Base-by-base conservation (phyloP, 1,284 basidiomycete genomes). In the Blastosporella zonata region DNA sequence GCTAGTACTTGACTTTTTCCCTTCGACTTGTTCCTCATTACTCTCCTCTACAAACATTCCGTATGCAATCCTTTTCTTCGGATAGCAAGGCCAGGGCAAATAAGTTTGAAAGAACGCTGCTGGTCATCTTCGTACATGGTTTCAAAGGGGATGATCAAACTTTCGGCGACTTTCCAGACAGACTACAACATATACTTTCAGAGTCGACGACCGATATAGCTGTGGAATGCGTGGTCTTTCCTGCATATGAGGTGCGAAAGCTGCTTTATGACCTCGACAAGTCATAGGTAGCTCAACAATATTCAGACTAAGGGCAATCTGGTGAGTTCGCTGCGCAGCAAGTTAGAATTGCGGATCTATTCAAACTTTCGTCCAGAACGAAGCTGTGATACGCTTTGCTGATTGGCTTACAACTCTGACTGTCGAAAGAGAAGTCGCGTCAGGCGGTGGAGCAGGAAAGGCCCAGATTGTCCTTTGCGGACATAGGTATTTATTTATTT, bases 401-500 rank as follows among this genome's bases (percentile, higher is more conserved):
- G 91, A 94, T 60, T 96, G 93, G 93, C 78, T 96, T 33, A 87
- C 89, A 1, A 85, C 82, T 22, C 68, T 91, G 20, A 87, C 85
- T 2, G 87, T 93, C 13, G 77, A 89, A 62, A 80, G 78, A 49
- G 93, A 95, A 65, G 85, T 87, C 31, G 80, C 83, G 8, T 67
- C 70, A 12, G 82, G 84, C 1, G 79, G 82, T 17, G 90, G 89
- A 18, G 85, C 89, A 12, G 89, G 88, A 18, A 85, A 78, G 55
- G 86, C 86, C 0, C 90, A 83, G 63, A 77, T 97, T 40, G 84
- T 95, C 2, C 75, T 97, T 1, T 93, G 93, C 61, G 94, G 94
- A 2, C 95, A 97, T 65, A 95, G 90, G 90, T 89, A 53, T 49
- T 74, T 45, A n/a, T n/a, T n/a, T n/a, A n/a, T n/a, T n/a, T n/a